These are phyloP conservation scores for Phytophthora pistaciae DNA, from an alignment of 352 stramenopile species.

Conservation along the genomic window DNA sequence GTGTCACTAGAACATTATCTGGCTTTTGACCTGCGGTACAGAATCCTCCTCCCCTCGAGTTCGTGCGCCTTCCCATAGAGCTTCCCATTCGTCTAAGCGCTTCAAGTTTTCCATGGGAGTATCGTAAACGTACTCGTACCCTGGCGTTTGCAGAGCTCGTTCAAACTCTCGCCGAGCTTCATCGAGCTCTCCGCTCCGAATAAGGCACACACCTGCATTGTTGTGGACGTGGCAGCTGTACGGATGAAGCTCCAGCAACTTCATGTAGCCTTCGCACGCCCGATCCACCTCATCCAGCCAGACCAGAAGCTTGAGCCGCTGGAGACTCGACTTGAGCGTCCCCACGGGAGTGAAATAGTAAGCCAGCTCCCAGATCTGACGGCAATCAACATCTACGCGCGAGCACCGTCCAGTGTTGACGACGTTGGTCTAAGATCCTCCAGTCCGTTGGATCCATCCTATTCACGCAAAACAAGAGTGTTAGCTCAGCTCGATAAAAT, in stretches of 20 bases:
- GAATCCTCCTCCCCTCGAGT: slow-evolving; percentile 15
- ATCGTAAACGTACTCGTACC: slow-evolving; percentile 20
- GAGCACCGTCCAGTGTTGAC: slow-evolving; percentile 9
- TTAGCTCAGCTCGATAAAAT: not conserved
- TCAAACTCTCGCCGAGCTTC: slow-evolving; percentile 32
- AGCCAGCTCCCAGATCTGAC: slow-evolving; percentile 28
- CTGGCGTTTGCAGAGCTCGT: slow-evolving; percentile 24
- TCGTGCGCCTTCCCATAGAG: slow-evolving; percentile 9
- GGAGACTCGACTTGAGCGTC: slow-evolving; percentile 40
- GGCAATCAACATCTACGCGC: slow-evolving; percentile 21
- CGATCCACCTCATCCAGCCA: slow-evolving; percentile 11
- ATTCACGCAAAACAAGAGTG: slow-evolving; percentile 1
- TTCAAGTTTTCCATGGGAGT: not conserved
- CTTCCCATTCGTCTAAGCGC: not conserved
- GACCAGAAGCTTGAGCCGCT: slow-evolving; percentile 31
- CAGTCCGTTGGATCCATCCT: slow-evolving; percentile 65
- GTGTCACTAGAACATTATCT: slow-evolving; percentile 27
- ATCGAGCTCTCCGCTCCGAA: slow-evolving; percentile 11
- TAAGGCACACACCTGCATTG: slow-evolving; percentile 40
- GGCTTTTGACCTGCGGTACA: slow-evolving; percentile 10
- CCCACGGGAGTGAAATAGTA: slow-evolving; percentile 33
- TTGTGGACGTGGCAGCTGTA: slow-evolving; percentile 39
- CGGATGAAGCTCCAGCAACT: slow-evolving; percentile 23
- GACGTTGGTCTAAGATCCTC: slow-evolving; percentile 52
- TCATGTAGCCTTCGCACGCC: slow-evolving; percentile 33